Evolutionary conservation across 805 yeast species (phyloP), one percentile per base, ranked within the genome.

Genomic region (Saccharomyces paradoxus): DNA sequence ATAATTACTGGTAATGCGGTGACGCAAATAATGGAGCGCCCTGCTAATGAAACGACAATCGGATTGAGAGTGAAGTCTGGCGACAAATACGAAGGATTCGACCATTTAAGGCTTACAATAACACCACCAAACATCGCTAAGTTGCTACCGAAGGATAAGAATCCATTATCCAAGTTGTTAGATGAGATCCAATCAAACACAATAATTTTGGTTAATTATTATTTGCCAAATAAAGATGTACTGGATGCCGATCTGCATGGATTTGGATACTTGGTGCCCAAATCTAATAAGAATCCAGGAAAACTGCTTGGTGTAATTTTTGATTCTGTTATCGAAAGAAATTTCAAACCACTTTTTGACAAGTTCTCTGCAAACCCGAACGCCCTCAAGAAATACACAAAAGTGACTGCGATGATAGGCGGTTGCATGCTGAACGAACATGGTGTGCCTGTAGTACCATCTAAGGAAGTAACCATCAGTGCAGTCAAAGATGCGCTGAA

Each of bases 201-300:
- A n/a, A 77, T 94, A 17, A 78, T 83, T 24, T 76, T 92, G 53
- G 87, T 84, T 24, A 91, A 94, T 62, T 74, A 87, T 32, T 87
- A 78, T 69, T 68, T 83, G 49, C 81, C 83, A 21, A 72, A 65
- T 44, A 68, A 63, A 50, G 72, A 72, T 60, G 68, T 71, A 22
- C 74, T 81, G n/a, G 63, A 70, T 3, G 51, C 58, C 28, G 68
- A 68, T 9, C 67, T 72, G 31, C 75, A 78, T 55, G 96, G 97
- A 41, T 92, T 92, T 76, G 99, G 99, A 1, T 89, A 86, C 61
- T 76, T 92, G 49, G 86, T 91, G 9, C 99, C 99, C 7, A 62
- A 67, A 53, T 60, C 71, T 2, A 64, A 67, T 46, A 50, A 60
- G 5, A 83, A 84, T 58, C 75, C 78, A 3, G 82, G 81, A 50